Percentiles rank a stretch among this genome's conserved stretches.
Conservation (phyloP, 1,284 basidiomycete species). For the Pseudozyma tsukubaensis region DNA sequence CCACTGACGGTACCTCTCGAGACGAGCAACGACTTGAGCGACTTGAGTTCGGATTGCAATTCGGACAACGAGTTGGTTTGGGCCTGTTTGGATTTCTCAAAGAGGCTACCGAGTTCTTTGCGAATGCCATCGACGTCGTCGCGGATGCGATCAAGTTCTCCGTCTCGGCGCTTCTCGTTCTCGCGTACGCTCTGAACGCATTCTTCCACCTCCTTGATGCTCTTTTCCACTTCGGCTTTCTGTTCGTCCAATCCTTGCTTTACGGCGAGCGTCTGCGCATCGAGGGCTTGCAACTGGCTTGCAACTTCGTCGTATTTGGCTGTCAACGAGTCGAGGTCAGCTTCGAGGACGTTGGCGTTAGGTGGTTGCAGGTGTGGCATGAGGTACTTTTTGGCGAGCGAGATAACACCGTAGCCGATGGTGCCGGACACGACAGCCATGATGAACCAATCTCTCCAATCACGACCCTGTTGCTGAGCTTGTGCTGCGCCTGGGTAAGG, state of each 20-base stretch:
- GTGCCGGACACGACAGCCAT: conserved; percentile 91
- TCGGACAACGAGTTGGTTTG: conserved; percentile 77
- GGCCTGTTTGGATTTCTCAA: conserved; percentile 88
- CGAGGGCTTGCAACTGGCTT: conserved; percentile 77
- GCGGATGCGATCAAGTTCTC: conserved; percentile 87
- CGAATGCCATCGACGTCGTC: conserved; percentile 75
- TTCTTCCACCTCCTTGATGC: conserved; percentile 82
- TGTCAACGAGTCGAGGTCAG: conserved; percentile 83
- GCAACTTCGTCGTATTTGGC: conserved; percentile 95
- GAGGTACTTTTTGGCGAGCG: conserved; percentile 91
- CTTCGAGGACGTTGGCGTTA: conserved; percentile 86
- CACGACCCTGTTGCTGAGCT: conserved; percentile 52
- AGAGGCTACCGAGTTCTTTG: conserved; percentile 93
- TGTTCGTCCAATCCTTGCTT: conserved; percentile 84
- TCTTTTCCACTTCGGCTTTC: conserved; percentile 79
- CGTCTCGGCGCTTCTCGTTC: conserved; percentile 81
- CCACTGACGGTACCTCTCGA: conserved; percentile 78
- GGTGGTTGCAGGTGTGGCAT: conserved; percentile 92
- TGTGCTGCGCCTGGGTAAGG: conserved; percentile 20
- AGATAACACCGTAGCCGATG: conserved; percentile 85
- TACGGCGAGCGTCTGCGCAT: conserved; percentile 80
- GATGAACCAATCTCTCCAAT: conserved; percentile 73
- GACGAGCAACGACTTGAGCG: conserved; percentile 89
- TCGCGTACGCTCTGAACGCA: conserved; percentile 82
- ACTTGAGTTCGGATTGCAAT: conserved; percentile 93